phyloP scores from a whole-genome alignment of 208 protist species.

The Trypanosoma platydactyli region DNA sequence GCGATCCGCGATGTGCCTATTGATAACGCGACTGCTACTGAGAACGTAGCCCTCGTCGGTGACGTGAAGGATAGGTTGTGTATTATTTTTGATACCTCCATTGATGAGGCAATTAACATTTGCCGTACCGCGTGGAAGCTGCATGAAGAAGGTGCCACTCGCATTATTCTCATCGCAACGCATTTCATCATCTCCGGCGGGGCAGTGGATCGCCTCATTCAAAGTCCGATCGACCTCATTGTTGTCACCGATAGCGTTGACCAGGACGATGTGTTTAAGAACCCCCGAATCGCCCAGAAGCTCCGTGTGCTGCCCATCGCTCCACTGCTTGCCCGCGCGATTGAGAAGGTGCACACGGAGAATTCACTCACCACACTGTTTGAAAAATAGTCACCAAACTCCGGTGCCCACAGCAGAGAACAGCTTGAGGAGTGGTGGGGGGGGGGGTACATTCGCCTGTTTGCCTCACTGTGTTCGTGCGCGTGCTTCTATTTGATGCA shows the following conservation, averaged over 20 bases:
- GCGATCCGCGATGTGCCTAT: conserved; percentile 28
- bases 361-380: conserved; percentile 74
- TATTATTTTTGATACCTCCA: conserved; percentile 74
- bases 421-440: not conserved
- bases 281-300: conserved; percentile 68
- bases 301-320: conserved; percentile 83
- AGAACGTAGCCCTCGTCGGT: conserved; percentile 67
- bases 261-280: conserved; percentile 72
- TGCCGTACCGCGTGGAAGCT: conserved; percentile 54
- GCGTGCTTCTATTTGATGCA: no score
- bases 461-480: no score
- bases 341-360: conserved; percentile 89
- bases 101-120: conserved; percentile 83
- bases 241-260: conserved; percentile 84
- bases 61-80: conserved; percentile 71
- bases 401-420: not conserved
- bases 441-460: no score
- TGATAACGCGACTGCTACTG: conserved; percentile 29
- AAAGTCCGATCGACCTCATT: conserved; percentile 76
- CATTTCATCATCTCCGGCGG: conserved; percentile 76
- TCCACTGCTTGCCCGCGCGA: conserved; percentile 74
- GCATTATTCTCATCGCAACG: conserved; percentile 73
- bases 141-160: conserved; percentile 54
- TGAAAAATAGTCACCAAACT: conserved; percentile 39
- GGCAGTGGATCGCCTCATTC: conserved; percentile 55